Evolutionary conservation across 2,329 filamentous ascomycete genomes (phyloP).

Genomic region (Boeremia exigua): DNA sequence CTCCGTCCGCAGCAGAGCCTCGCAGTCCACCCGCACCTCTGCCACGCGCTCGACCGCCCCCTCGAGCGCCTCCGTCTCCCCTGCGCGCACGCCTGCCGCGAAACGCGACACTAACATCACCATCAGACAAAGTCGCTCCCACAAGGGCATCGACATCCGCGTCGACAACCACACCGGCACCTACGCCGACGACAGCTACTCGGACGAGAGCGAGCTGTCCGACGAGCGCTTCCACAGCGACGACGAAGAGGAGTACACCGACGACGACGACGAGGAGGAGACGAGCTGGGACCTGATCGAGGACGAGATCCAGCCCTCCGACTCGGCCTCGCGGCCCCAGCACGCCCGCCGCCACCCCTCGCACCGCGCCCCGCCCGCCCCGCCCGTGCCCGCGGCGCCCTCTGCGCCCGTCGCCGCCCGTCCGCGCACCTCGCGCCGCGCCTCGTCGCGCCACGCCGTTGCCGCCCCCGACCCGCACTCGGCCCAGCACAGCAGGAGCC

Average conservation of each 20-base stretch:
- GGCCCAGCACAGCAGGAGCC: constrained; percentile 42
- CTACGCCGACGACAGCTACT: constrained; percentile 34
- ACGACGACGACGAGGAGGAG: constrained; percentile 31
- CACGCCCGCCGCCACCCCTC: constrained; percentile 35
- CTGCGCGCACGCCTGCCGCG: constrained; percentile 26
- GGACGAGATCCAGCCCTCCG: constrained; percentile 56
- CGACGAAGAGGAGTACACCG: constrained; percentile 39
- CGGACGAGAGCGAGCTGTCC: constrained; percentile 31
- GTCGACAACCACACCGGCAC: constrained; percentile 48
- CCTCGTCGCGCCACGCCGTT: constrained; percentile 47
- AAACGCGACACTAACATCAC: constrained; percentile 48
- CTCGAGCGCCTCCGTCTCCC: constrained; percentile 40
- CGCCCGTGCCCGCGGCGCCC: constrained; percentile 37
- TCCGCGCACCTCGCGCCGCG: constrained; percentile 48
- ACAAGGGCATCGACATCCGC: constrained; percentile 44
- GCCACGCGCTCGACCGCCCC: constrained; percentile 31
- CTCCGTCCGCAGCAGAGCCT: constrained; percentile 33
- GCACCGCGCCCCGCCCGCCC: constrained; percentile 37
- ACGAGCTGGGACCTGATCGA: constrained; percentile 32
- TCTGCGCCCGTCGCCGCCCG: constrained; percentile 44
- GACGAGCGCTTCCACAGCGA: constrained; percentile 1
- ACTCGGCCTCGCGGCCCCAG: constrained; percentile 55
- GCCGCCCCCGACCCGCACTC: constrained; percentile 41
- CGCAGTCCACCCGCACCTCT: constrained; percentile 33
- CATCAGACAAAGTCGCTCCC: constrained; percentile 39